Evolutionary conservation across 2,329 filamentous ascomycete species (phyloP).

Genomic region (Davidsoniella neocaledoniae): DNA sequence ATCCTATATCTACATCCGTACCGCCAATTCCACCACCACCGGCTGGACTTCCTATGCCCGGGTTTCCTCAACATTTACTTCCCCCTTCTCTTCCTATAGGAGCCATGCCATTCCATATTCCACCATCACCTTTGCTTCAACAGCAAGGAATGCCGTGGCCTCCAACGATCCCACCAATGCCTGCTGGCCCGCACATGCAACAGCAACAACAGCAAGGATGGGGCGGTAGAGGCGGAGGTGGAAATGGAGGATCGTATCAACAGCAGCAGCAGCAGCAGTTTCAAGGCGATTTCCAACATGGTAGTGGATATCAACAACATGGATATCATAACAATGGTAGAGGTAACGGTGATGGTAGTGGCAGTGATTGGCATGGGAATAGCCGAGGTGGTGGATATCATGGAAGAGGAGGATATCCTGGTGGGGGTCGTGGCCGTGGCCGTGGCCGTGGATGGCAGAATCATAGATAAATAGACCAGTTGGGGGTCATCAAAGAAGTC

Average conservation of each 20-base stretch:
- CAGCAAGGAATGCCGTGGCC: conserved; percentile 14
- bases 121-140: conserved; percentile 22
- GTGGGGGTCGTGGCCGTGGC: not conserved
- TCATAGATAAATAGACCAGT: not conserved
- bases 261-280: not conserved
- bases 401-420: not conserved
- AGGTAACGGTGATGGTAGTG: not conserved
- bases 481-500: too few relatives aligned
- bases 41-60: conserved; percentile 7
- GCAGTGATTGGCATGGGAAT: too few relatives aligned
- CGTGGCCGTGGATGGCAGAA: not conserved
- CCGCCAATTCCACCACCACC: not conserved
- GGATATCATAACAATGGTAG: not conserved
- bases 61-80: conserved; percentile 14
- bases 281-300: not conserved
- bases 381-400: not conserved
- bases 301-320: not conserved
- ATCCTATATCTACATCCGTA: not conserved
- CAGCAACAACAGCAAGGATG: too few relatives aligned
- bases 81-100: conserved; percentile 14
- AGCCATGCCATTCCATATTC: conserved; percentile 6
- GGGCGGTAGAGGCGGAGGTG: not conserved
- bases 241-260: conserved; percentile 1
- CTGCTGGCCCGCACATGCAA: not conserved
- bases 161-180: conserved; percentile 10